These are phyloP conservation scores for Nicotiana knightiana DNA, from an alignment of 257 asterid genomes.

Conservation along the genomic window DNA sequence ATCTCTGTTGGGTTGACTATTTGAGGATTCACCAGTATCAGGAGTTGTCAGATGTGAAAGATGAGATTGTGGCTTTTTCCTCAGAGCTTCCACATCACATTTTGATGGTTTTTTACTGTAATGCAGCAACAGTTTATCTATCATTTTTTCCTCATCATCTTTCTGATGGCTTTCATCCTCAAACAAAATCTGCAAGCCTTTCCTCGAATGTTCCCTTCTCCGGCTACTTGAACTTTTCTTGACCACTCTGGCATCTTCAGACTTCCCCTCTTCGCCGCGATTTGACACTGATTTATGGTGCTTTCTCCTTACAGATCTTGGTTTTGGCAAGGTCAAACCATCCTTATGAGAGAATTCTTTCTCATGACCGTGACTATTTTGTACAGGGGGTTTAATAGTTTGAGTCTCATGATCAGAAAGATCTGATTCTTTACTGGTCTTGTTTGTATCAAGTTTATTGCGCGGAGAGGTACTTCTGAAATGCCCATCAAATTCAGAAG, in stretches of 20 bases:
- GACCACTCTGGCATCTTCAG: slow-evolving; percentile 39
- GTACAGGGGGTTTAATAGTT: slow-evolving; percentile 18
- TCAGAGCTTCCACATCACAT: slow-evolving; percentile 34
- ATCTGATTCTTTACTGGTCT: slow-evolving; percentile 20
- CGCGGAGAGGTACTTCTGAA: slow-evolving; percentile 13
- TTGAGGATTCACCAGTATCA: slow-evolving; percentile 42
- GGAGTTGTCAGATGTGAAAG: slow-evolving; percentile 19
- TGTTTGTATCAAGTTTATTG: slow-evolving; percentile 15
- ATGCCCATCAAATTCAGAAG: slow-evolving; percentile 21
- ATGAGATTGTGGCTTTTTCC: slow-evolving; percentile 26
- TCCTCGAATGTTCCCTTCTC: slow-evolving; percentile 63
- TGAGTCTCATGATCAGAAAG: slow-evolving; percentile 20
- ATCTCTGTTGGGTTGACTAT: slow-evolving; percentile 19
- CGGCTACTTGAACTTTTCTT: slow-evolving; percentile 56
- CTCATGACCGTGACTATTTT: slow-evolving; percentile 18
- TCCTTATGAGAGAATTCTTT: slow-evolving; percentile 33
- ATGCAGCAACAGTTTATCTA: slow-evolving; percentile 74
- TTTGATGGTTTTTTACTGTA: slow-evolving; percentile 77
- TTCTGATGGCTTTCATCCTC: slow-evolving; percentile 45
- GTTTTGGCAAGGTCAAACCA: slow-evolving; percentile 51
- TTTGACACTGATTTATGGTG: slow-evolving; percentile 51
- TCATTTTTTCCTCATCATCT: slow-evolving; percentile 72
- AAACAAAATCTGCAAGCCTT: slow-evolving; percentile 53
- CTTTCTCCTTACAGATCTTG: slow-evolving; percentile 63
- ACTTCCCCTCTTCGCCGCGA: slow-evolving; percentile 24